phyloP scores from a whole-genome alignment of 805 yeast species.

The Saccharomyces kudriavzevii region DNA sequence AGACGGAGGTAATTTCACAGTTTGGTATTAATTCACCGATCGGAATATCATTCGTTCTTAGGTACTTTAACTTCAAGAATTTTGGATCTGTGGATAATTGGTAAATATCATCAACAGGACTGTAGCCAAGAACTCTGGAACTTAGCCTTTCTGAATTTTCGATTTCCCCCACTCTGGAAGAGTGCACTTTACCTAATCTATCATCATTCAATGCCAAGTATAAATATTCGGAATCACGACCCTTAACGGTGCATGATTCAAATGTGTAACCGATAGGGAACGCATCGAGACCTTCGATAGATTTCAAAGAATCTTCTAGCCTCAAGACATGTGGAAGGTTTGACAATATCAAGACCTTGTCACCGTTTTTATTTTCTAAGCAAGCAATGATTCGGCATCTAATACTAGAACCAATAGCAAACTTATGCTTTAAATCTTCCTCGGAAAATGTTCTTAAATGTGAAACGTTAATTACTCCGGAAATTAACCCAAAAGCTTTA shows the following conservation, averaged over 20 bases:
- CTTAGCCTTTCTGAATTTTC: constrained; percentile 56
- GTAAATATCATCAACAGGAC: constrained; percentile 56
- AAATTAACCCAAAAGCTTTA: constrained; percentile 65
- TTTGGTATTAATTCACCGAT: constrained; percentile 58
- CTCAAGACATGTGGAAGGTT: constrained; percentile 46
- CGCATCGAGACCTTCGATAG: constrained; percentile 43
- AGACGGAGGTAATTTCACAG: constrained; percentile 48
- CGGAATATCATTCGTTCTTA: constrained; percentile 66
- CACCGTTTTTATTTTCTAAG: constrained; percentile 42
- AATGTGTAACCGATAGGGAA: constrained; percentile 73
- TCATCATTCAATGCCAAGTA: constrained; percentile 51
- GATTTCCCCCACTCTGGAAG: constrained; percentile 52
- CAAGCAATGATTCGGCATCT: constrained; percentile 66
- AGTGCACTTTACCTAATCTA: constrained; percentile 65
- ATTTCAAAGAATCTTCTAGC: constrained; percentile 6
- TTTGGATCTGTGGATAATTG: constrained; percentile 62
- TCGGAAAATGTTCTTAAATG: constrained; percentile 46
- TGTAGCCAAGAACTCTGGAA: constrained; percentile 73
- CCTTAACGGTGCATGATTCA: constrained; percentile 45
- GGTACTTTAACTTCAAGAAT: constrained; percentile 53
- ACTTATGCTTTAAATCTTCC: constrained; percentile 50
- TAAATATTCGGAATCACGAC: constrained; percentile 49
- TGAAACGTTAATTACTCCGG: constrained; percentile 60
- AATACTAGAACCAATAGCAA: constrained; percentile 56
- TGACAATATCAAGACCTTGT: constrained; percentile 54